Evolutionary conservation across 2,329 filamentous ascomycete species (phyloP).

Genomic region (Aureobasidium sp.): DNA sequence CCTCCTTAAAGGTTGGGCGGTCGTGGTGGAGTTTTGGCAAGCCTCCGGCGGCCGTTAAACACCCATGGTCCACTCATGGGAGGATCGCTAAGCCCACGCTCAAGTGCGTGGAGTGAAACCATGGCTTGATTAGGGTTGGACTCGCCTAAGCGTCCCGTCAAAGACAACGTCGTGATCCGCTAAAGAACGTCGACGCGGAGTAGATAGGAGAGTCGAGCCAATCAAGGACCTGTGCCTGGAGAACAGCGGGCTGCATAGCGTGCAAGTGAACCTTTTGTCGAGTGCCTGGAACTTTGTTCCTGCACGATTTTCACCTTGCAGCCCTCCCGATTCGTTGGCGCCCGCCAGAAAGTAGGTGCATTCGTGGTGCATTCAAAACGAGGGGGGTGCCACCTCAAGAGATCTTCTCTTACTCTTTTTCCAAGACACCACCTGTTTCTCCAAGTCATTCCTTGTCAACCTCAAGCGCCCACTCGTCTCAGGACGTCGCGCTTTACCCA

Average conservation of each 20-base stretch:
- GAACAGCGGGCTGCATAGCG: background rate
- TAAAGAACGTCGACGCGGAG: constrained; percentile 7
- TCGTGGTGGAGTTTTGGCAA: constrained; percentile 8
- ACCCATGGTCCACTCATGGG: background rate
- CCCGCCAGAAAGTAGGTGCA: constrained; percentile 5
- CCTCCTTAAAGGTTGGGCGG: constrained; percentile 1
- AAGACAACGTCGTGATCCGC: background rate
- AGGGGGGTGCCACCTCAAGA: constrained; percentile 3
- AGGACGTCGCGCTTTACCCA: constrained; percentile 3
- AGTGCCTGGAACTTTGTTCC: constrained; percentile 4
- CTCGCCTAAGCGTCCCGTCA: constrained; percentile 1
- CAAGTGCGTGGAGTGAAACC: background rate
- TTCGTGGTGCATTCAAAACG: constrained; percentile 1
- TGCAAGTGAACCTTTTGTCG: background rate
- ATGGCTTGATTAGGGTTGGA: constrained; percentile 9
- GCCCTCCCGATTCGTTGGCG: constrained; percentile 4
- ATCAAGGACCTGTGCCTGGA: background rate
- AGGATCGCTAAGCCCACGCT: constrained; percentile 4
- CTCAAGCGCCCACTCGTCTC: constrained; percentile 9
- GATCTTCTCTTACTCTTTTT: constrained; percentile 7
- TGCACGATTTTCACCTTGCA: constrained; percentile 12
- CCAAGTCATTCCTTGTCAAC: constrained; percentile 10
- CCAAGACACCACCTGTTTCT: constrained; percentile 6
- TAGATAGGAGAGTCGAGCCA: constrained; percentile 2
- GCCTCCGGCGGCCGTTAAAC: background rate